Evolutionary conservation across 2,329 filamentous ascomycete genomes (phyloP).

Genomic region (Aspergillus oerlinghausenensis): DNA sequence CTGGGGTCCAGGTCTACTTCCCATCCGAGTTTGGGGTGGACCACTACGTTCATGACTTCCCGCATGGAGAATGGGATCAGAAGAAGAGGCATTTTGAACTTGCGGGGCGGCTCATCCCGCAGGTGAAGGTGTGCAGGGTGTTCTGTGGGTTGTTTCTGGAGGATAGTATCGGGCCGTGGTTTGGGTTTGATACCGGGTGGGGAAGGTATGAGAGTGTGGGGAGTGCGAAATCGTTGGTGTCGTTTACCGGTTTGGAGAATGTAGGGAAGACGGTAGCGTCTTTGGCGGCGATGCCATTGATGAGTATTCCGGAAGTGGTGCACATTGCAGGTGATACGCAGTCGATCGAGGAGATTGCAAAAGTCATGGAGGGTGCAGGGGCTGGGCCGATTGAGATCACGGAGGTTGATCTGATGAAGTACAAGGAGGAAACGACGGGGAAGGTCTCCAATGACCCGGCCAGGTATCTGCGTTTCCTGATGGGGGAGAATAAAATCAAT

Average conservation of each 20-base stretch:
- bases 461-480: constrained; percentile 30
- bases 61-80: constrained; percentile 30
- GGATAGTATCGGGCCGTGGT: constrained; percentile 32
- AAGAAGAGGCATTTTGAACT: constrained; percentile 28
- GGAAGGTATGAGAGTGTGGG: constrained; percentile 29
- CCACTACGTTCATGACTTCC: constrained; percentile 34
- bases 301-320: constrained; percentile 22
- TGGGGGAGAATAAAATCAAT: constrained; percentile 29
- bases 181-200: constrained; percentile 26
- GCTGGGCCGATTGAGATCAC: constrained; percentile 20
- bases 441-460: constrained; percentile 21
- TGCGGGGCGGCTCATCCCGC: constrained; percentile 9
- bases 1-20: constrained; percentile 30
- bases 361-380: constrained; percentile 22
- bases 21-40: constrained; percentile 38
- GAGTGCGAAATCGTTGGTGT: constrained; percentile 16
- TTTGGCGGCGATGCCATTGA: constrained; percentile 15
- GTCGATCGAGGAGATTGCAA: constrained; percentile 20
- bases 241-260: constrained; percentile 30
- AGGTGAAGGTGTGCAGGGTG: constrained; percentile 26
- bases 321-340: constrained; percentile 25
- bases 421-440: constrained; percentile 19
- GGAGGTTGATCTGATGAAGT: constrained; percentile 19
- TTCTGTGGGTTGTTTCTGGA: constrained; percentile 32
- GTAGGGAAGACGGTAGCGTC: constrained; percentile 27